phyloP scores from a whole-genome alignment of 2,329 filamentous ascomycete species.

The Aspergillus sp. region DNA sequence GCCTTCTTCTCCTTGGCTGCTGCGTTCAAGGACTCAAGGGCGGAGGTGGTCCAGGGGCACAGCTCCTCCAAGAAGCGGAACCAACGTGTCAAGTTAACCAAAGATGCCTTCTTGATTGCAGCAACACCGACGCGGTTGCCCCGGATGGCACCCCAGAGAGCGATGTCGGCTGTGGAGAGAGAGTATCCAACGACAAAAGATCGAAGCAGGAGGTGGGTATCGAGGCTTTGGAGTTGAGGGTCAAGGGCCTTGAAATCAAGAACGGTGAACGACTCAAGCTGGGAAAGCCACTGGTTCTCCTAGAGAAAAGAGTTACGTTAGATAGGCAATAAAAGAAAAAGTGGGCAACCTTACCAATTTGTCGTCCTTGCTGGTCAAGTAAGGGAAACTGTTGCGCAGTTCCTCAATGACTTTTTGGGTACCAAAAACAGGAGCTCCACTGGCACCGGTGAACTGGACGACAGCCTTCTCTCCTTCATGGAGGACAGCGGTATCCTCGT shows the following conservation, averaged over 20 bases:
- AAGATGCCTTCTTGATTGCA: conserved; percentile 71
- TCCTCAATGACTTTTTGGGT: conserved; percentile 27
- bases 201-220: conserved; percentile 81
- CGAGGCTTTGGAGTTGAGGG: conserved; percentile 67
- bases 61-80: conserved; percentile 78
- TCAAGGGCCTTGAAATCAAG: conserved; percentile 81
- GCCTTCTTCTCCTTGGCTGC: conserved; percentile 66
- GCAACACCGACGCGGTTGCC: conserved; percentile 79
- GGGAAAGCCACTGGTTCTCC: conserved; percentile 53
- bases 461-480: conserved; percentile 29
- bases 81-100: conserved; percentile 79
- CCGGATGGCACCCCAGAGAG: conserved; percentile 77
- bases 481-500: conserved; percentile 33
- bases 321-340: not conserved
- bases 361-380: conserved; percentile 31
- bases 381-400: conserved; percentile 30
- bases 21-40: conserved; percentile 65
- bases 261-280: conserved; percentile 48
- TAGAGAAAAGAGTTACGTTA: conserved; percentile 10
- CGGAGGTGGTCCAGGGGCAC: conserved; percentile 69
- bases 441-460: conserved; percentile 26
- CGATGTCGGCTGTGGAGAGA: conserved; percentile 70
- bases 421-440: conserved; percentile 25
- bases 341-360: conserved; percentile 22
- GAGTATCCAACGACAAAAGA: conserved; percentile 80